These are phyloP conservation scores for Metschnikowia cerradonensis DNA, from an alignment of 805 yeast genomes.

Conservation along the genomic window DNA sequence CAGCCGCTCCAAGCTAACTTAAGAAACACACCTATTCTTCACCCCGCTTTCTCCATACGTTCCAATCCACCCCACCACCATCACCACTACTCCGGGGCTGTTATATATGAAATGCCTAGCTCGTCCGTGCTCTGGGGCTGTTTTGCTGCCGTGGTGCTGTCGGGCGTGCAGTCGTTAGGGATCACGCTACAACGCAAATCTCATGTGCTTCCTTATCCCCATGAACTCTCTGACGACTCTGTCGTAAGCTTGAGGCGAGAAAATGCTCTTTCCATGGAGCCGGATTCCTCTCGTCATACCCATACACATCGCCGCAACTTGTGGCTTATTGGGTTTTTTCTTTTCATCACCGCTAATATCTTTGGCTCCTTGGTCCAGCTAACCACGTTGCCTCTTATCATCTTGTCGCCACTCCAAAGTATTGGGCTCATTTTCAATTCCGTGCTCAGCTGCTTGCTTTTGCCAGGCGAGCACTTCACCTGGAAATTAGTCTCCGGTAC, in stretches of 20 bases:
- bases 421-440: conserved; percentile 87
- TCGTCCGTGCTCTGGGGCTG: conserved; percentile 44
- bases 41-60: not conserved
- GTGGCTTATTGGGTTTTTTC: conserved; percentile 71
- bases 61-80: not conserved
- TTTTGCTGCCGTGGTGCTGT: conserved; percentile 65
- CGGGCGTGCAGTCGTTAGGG: conserved; percentile 78
- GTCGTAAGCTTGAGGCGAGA: conserved; percentile 12
- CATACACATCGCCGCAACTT: conserved; percentile 45
- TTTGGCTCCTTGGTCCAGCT: conserved; percentile 82
- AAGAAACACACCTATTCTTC: not conserved
- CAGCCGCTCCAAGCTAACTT: not conserved
- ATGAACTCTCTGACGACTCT: conserved; percentile 12
- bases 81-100: not conserved
- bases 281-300: conserved; percentile 19
- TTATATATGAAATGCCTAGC: conserved; percentile 5
- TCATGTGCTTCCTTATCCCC: conserved; percentile 40
- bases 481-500: conserved; percentile 59
- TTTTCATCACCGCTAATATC: conserved; percentile 70
- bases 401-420: conserved; percentile 79
- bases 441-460: conserved; percentile 56
- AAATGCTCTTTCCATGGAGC: not conserved
- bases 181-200: conserved; percentile 78
- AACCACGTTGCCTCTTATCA: conserved; percentile 74
- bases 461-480: conserved; percentile 69